Base-by-base conservation (phyloP, 768 basidiomycete species). In the Gyrodon lividus region DNA sequence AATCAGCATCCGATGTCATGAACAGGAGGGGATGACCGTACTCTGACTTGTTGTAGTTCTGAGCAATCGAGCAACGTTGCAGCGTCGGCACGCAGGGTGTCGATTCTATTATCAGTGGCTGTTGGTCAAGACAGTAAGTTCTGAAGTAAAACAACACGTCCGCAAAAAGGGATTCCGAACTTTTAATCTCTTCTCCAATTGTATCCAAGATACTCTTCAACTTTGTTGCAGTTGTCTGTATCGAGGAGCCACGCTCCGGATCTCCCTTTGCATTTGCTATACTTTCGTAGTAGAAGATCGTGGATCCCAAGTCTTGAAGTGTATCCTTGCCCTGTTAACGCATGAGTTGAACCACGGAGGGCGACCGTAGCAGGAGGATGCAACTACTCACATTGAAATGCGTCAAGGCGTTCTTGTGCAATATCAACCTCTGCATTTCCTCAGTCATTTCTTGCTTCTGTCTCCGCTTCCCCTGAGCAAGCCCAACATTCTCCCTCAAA, bases 271-370 rank as follows among this genome's bases (percentile, higher is more conserved):
- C 62, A 30, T 78, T 65, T 2, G 85, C 85, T 14, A 91, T 73
- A 46, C 82, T 70, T 63, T 90, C 86, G 62, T 83, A 89, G 61
- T 91, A 92, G 51, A 86, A 71, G 28, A 89, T 74, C 1, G 82
- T 70, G 3, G 83, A 77, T 8, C 77, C 76, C 37, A 92, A 64
- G 57, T 85, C 80, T 33, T 79, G 77, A 28, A 89, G 60, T 1
- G 81, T 76, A 60, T 92, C 87, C 58, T 78, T 73, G 42, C 77
- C 76, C 88, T 91, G 52, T 6, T 50, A 22, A 49, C 54, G 22
- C 20, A 33, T 17, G 43, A 51, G 20, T 49, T 19, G 42, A 8
- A 20, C 16, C 10, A 35, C 0, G 16, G 20, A 14, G 37, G 49
- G 30, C 57, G 41, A 47, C 43, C n/a, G n/a, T n/a, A 16, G 7